These are phyloP conservation scores for Neopestalotiopsis sp. DNA, from an alignment of 2,329 filamentous ascomycete genomes.

Conservation along the genomic window DNA sequence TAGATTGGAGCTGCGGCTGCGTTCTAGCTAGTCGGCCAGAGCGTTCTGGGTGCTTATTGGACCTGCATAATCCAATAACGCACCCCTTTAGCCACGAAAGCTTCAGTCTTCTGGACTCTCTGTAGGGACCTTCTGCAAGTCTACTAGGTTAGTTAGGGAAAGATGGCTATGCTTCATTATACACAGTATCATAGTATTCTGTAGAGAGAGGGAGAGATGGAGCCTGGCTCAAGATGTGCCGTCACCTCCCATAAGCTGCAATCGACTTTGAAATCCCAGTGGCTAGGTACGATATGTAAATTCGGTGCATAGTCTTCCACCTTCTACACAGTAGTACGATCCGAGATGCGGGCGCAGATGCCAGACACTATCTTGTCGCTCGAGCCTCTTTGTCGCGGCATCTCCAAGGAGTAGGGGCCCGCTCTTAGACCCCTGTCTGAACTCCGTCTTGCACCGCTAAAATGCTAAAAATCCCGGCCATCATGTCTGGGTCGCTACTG, in stretches of 20 bases:
- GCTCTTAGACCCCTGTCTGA: neutral
- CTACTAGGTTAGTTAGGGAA: too few relatives aligned
- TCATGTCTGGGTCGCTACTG: too few relatives aligned
- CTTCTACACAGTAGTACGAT: neutral
- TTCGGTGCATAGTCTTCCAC: too few relatives aligned
- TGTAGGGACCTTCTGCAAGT: neutral
- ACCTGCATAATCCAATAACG: neutral
- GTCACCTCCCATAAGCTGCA: too few relatives aligned
- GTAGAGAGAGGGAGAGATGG: too few relatives aligned
- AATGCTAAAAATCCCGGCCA: too few relatives aligned
- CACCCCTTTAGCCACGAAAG: neutral
- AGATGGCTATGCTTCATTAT: too few relatives aligned
- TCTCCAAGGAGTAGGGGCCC: neutral
- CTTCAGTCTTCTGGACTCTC: neutral
- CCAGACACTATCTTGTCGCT: neutral
- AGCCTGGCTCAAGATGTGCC: too few relatives aligned
- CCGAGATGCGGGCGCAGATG: neutral
- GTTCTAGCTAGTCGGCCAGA: slow-evolving; percentile 7
- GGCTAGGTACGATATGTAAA: too few relatives aligned
- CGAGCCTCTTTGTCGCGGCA: too few relatives aligned
- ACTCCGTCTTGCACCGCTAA: neutral
- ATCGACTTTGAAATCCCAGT: neutral
- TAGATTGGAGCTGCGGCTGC: neutral
- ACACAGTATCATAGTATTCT: too few relatives aligned
- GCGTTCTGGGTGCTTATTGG: slow-evolving; percentile 18